Percentiles rank a stretch among this genome's conserved stretches.
Conservation (phyloP, 2,329 filamentous ascomycete genomes). For the Cercospora janseana region DNA sequence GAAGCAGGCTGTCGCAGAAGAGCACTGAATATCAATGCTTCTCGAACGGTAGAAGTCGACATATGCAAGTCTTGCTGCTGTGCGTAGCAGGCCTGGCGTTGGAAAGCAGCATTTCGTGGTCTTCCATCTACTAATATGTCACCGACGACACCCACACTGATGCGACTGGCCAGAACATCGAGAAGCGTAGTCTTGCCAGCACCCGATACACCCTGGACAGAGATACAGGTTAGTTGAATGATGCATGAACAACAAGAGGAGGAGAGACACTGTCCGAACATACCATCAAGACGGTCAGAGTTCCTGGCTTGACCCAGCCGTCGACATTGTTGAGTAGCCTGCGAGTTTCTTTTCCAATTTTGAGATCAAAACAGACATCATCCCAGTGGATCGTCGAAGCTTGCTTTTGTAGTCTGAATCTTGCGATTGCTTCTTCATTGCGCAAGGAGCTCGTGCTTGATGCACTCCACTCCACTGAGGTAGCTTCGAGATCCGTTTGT, state of each 20-base stretch:
- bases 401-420: slow-evolving; percentile 41
- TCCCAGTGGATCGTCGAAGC: slow-evolving; percentile 52
- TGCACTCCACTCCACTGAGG: slow-evolving; percentile 39
- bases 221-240: too few relatives aligned
- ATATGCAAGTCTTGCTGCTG: slow-evolving; percentile 65
- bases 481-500: too few relatives aligned
- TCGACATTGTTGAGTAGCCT: slow-evolving; percentile 55
- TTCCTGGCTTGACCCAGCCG: slow-evolving; percentile 55
- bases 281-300: slow-evolving; percentile 25
- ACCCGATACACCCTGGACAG: slow-evolving; percentile 37
- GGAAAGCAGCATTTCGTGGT: slow-evolving; percentile 57
- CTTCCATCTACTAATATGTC: slow-evolving; percentile 65
- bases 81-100: slow-evolving; percentile 65
- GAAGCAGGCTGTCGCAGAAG: slow-evolving; percentile 56
- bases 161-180: slow-evolving; percentile 56
- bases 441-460: slow-evolving; percentile 29
- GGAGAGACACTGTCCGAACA: too few relatives aligned
- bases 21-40: slow-evolving; percentile 56
- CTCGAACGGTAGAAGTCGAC: slow-evolving; percentile 55
- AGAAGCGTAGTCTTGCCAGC: slow-evolving; percentile 62
- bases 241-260: too few relatives aligned
- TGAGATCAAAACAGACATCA: slow-evolving; percentile 56
- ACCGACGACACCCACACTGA: slow-evolving; percentile 61
- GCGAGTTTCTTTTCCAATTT: slow-evolving; percentile 50
- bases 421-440: slow-evolving; percentile 32